A percentile compares a stretch with the other conserved stretches of the same genome.
Conservation (phyloP, 306 rosid species). For the Cucurbita argyrosperma region DNA sequence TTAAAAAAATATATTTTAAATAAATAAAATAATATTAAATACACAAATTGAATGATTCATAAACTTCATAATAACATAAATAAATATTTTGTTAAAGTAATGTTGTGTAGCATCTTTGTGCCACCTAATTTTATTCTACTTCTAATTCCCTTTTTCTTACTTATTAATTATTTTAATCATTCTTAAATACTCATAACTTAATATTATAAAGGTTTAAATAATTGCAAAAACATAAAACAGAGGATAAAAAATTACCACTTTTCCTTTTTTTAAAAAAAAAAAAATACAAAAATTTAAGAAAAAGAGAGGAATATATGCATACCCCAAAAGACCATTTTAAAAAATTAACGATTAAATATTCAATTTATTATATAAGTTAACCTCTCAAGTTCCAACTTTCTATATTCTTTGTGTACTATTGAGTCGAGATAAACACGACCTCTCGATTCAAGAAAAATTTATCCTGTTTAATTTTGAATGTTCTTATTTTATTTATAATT, state of each 20-base stretch:
- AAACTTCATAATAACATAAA: neutral
- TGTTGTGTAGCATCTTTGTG: neutral
- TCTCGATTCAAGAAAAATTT: too few relatives aligned
- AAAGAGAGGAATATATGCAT: neutral
- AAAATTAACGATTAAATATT: neutral
- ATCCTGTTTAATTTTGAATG: too few relatives aligned
- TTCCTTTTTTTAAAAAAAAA: too few relatives aligned
- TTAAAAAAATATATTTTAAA: neutral
- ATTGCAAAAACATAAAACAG: too few relatives aligned
- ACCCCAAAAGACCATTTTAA: too few relatives aligned
- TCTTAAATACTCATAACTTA: too few relatives aligned
- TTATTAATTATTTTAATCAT: neutral
- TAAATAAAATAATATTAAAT: neutral
- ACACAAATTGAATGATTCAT: neutral
- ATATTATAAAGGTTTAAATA: too few relatives aligned
- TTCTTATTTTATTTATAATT: too few relatives aligned
- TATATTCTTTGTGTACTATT: too few relatives aligned
- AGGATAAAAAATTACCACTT: too few relatives aligned
- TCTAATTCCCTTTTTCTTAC: neutral
- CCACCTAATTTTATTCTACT: neutral
- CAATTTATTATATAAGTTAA: neutral
- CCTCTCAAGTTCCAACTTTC: too few relatives aligned
- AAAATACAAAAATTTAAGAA: neutral
- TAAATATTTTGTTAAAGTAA: neutral
- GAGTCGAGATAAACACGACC: too few relatives aligned